Conservation (phyloP, 768 basidiomycete genomes). For the Tylopilus subfusipes region DNA sequence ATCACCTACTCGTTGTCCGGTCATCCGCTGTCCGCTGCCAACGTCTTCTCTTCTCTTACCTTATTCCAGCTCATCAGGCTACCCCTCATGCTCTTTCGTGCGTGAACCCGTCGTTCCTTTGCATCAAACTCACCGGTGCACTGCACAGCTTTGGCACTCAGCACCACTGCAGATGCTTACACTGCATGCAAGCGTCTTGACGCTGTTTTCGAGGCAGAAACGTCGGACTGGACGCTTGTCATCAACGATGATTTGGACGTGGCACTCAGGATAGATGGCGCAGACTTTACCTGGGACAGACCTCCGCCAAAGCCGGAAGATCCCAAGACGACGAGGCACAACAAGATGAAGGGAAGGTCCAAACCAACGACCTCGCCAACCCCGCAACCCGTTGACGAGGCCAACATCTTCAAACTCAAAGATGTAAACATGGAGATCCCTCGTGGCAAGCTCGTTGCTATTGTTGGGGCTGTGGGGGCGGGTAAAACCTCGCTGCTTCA, state of each 20-base stretch:
- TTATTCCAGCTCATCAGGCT: constrained; percentile 81
- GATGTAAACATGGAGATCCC: constrained; percentile 68
- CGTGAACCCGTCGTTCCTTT: constrained; percentile 9
- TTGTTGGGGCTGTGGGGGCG: constrained; percentile 70
- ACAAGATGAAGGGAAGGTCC: constrained; percentile 13
- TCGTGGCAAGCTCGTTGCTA: constrained; percentile 73
- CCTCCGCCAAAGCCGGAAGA: constrained; percentile 51
- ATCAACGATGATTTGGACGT: constrained; percentile 53
- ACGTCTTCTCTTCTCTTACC: constrained; percentile 80
- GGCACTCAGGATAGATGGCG: constrained; percentile 66
- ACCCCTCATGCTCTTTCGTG: constrained; percentile 72
- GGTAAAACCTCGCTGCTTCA: constrained; percentile 64
- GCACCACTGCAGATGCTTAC: constrained; percentile 77
- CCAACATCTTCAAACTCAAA: constrained; percentile 57
- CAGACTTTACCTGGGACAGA: constrained; percentile 85
- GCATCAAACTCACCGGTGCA: constrained; percentile 5
- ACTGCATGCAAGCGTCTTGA: constrained; percentile 77
- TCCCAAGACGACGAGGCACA: constrained; percentile 13
- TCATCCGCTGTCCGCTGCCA: constrained; percentile 62
- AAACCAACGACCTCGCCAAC: constrained; percentile 16
- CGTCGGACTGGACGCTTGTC: constrained; percentile 53
- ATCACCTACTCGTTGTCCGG: constrained; percentile 74
- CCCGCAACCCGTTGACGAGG: constrained; percentile 35
- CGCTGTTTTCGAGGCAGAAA: constrained; percentile 82
- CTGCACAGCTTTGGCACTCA: constrained; percentile 57